Evolutionary conservation across 169 alveolate species (phyloP).

Genomic region (Cryptosporidium meleagridis): DNA sequence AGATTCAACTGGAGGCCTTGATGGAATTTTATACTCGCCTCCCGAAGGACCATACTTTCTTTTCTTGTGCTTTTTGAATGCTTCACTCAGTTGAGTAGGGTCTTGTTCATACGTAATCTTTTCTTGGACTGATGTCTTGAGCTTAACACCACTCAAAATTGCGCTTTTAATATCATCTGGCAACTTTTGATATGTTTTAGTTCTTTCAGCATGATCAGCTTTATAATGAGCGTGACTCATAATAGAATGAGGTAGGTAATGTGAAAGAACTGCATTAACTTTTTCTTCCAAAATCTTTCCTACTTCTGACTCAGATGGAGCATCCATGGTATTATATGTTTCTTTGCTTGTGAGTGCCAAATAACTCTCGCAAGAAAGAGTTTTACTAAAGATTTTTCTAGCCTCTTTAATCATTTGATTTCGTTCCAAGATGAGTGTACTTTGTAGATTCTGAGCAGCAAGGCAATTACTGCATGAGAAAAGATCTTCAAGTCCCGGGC

Average conservation of each 20-base stretch:
- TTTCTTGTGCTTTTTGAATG: neutral
- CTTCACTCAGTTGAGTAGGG: neutral
- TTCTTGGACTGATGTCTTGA: neutral
- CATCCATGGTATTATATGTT: neutral
- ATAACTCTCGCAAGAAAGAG: conserved; percentile 22
- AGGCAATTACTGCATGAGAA: conserved; percentile 32
- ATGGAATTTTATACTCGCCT: neutral
- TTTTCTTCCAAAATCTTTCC: neutral
- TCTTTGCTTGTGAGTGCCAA: neutral
- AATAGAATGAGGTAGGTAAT: neutral
- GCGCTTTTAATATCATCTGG: conserved; percentile 22
- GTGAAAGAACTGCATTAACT: neutral
- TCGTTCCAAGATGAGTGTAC: neutral
- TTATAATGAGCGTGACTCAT: neutral
- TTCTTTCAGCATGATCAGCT: neutral
- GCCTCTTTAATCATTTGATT: neutral
- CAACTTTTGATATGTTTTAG: neutral
- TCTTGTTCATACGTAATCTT: neutral
- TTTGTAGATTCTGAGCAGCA: conserved; percentile 10
- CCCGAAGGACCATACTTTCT: neutral
- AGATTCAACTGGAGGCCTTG: neutral
- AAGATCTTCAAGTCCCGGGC: conserved; percentile 49
- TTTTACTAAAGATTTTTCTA: neutral
- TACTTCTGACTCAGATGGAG: neutral
- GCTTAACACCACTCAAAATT: conserved; percentile 14